Evolutionary conservation across 2,329 filamentous ascomycete species (phyloP).

Genomic region (Allantophomopsis cytisporea): DNA sequence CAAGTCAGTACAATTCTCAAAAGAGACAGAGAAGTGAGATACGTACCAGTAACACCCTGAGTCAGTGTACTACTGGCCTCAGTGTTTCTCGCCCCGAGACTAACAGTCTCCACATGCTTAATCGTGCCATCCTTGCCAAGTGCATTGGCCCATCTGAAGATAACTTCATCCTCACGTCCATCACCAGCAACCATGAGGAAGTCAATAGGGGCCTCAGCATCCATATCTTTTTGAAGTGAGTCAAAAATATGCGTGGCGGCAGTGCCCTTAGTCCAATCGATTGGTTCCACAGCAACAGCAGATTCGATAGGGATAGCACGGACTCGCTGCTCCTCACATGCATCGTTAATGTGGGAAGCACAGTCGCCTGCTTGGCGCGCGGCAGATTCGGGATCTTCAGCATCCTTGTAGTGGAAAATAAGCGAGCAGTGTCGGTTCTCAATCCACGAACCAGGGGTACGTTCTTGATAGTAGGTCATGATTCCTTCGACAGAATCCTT

Average conservation of each 20-base stretch:
- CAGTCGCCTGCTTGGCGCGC: slow-evolving; percentile 76
- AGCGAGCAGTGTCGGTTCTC: slow-evolving; percentile 88
- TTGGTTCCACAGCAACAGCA: slow-evolving; percentile 71
- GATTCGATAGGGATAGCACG: slow-evolving; percentile 70
- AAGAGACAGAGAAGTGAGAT: neutral
- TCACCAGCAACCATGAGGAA: slow-evolving; percentile 87
- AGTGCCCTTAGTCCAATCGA: slow-evolving; percentile 77
- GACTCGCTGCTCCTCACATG: slow-evolving; percentile 70
- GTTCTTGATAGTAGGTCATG: slow-evolving; percentile 78
- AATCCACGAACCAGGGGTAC: slow-evolving; percentile 75
- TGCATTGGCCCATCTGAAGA: slow-evolving; percentile 88
- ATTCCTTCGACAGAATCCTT: slow-evolving; percentile 74
- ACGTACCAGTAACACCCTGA: slow-evolving; percentile 80
- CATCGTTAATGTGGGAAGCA: slow-evolving; percentile 89
- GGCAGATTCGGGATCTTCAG: slow-evolving; percentile 64
- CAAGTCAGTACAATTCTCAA: neutral
- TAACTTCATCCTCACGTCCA: slow-evolving; percentile 82
- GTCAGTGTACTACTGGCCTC: slow-evolving; percentile 76
- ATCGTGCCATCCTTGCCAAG: slow-evolving; percentile 45
- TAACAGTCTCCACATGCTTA: slow-evolving; percentile 69
- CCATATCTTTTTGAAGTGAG: slow-evolving; percentile 29
- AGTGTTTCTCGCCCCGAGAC: slow-evolving; percentile 75
- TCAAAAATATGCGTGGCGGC: slow-evolving; percentile 65
- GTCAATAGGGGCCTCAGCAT: slow-evolving; percentile 39
- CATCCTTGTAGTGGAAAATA: slow-evolving; percentile 79